These are phyloP conservation scores for Flaveria floridana DNA, from an alignment of 140 eudicot genomes.

Conservation along the genomic window DNA sequence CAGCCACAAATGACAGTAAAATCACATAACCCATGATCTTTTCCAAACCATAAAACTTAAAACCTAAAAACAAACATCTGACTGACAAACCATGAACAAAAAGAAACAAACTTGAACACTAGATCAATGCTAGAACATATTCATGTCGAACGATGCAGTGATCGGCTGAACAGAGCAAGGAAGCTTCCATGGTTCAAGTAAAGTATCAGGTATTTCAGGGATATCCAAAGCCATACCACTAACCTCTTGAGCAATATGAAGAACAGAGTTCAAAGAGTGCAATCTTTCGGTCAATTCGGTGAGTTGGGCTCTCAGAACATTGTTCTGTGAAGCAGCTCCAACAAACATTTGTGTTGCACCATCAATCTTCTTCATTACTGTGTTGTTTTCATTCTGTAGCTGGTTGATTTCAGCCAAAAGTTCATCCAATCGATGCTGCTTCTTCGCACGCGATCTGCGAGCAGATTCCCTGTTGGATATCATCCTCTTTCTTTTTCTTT, in stretches of 20 bases:
- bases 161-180: constrained; percentile 59
- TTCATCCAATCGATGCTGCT: constrained; percentile 70
- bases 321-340: constrained; percentile 53
- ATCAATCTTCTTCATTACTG: constrained; percentile 42
- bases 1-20: background rate
- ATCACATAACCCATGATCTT: background rate
- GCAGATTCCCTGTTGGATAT: constrained; percentile 88
- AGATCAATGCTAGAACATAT: constrained; percentile 45
- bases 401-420: constrained; percentile 44
- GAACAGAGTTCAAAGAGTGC: constrained; percentile 55
- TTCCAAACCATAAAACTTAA: constrained; percentile 16
- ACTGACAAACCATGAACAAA: background rate
- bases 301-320: constrained; percentile 72
- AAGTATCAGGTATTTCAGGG: constrained; percentile 57
- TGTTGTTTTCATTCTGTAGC: constrained; percentile 44
- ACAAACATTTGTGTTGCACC: constrained; percentile 38
- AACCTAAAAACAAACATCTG: constrained; percentile 1
- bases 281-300: constrained; percentile 66
- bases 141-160: constrained; percentile 41
- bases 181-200: constrained; percentile 86
- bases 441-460: constrained; percentile 70
- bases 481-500: constrained; percentile 69
- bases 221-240: constrained; percentile 61
- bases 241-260: constrained; percentile 60
- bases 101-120: background rate